Evolutionary conservation across 257 asterid genomes (phyloP).

Genomic region (Handroanthus guayacan): DNA sequence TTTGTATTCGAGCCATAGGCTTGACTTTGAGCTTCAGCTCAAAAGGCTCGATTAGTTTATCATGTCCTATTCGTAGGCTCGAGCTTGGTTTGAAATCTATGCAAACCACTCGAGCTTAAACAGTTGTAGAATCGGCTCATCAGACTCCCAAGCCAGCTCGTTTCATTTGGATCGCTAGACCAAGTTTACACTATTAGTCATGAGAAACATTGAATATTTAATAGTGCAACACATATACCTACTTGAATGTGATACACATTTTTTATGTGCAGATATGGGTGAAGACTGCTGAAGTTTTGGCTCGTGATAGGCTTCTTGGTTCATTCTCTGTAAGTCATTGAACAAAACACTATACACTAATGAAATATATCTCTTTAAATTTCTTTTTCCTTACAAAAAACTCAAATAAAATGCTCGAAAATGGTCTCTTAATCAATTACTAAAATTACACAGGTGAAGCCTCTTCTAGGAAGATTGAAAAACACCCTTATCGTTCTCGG

Average conservation of each 20-base stretch:
- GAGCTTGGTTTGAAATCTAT: no score
- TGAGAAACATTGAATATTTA: no score
- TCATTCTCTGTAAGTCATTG: slow-evolving; percentile 75
- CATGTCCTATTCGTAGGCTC: neutral
- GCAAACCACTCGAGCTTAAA: no score
- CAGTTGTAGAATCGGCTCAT: no score
- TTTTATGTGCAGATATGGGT: slow-evolving; percentile 77
- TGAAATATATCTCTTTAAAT: neutral
- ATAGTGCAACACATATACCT: no score
- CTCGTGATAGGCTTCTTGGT: slow-evolving; percentile 92
- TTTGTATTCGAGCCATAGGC: no score
- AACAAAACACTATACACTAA: neutral
- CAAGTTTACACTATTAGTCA: no score
- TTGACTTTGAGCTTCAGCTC: no score
- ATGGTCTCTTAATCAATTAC: neutral
- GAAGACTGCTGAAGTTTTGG: slow-evolving; percentile 92
- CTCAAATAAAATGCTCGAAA: neutral
- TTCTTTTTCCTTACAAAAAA: neutral
- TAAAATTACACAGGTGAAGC: slow-evolving; percentile 69
- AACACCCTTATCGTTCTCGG: slow-evolving; percentile 83
- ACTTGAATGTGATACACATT: neutral
- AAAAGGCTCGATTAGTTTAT: neutral
- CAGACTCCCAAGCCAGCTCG: no score
- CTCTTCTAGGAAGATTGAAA: slow-evolving; percentile 74
- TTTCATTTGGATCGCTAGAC: no score